Evolutionary conservation across 768 basidiomycete species (phyloP), one percentile per base, ranked within the genome.

Genomic region (Gymnopilus junonius): DNA sequence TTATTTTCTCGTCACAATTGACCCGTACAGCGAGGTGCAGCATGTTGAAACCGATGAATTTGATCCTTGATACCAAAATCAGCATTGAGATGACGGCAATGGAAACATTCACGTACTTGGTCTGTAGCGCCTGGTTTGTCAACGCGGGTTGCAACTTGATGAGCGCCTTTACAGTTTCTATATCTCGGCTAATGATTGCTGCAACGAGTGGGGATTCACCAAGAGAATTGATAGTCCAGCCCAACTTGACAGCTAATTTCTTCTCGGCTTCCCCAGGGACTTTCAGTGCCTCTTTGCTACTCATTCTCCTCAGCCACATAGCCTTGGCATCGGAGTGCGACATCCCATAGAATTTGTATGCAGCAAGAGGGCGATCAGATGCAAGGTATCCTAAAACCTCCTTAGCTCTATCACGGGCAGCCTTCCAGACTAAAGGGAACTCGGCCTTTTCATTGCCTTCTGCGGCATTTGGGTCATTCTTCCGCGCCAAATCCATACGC

Each of bases 141-240:
- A 86, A 59, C 25, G 73, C 73, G 0, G 84, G 79, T 14, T 76
- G 70, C 42, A 82, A 74, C n/a, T 72, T 66, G 55, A 82, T 80
- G n/a, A 88, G 65, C 7, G 75, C 65, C 69, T 86, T 82, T 43
- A 87, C 66, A 0, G 75, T 67, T 1, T 80, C 79, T 6, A 83
- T 27, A 12, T 78, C 71, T 15, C 72, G 61, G 5, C 73, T 69
- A 4, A 80, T 46, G 48, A 86, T 73, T 0, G 84, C 83, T 1
- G 81, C 80, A 7, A 77, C 77, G 8, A 88, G 70, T 0, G 84
- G 83, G 1, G 84, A 84, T 67, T 88, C 87, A 57, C 85, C 84
- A 12, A 86, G 46, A 14, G 71, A 61, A 45, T 78, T 81, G 54
- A 77, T 69, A 1, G 67, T 70, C 83, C 86, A 86, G 4, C 88